A percentile compares a stretch with the other conserved stretches of the same genome.
Conservation (phyloP, 2,329 filamentous ascomycete species). For the Albophoma yamanashiensis region DNA sequence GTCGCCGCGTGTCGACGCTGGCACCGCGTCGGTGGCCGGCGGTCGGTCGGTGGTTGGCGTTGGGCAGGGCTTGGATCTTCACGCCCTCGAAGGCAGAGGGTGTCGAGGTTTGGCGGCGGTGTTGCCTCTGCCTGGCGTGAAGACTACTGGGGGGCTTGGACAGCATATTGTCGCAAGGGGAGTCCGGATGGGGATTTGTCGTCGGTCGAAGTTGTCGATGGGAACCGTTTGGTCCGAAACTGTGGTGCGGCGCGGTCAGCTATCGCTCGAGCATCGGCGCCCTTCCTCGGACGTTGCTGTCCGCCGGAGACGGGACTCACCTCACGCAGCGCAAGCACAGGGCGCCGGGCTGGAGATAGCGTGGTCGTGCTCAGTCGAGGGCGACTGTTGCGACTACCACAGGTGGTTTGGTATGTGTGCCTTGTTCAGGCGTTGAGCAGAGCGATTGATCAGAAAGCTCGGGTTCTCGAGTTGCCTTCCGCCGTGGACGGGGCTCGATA, state of each 20-base stretch:
- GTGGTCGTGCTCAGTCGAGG: conserved; percentile 37
- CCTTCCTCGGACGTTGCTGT: not conserved
- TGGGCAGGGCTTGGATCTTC: conserved; percentile 57
- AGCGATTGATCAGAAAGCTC: conserved; percentile 8
- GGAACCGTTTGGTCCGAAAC: conserved; percentile 39
- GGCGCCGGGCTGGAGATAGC: conserved; percentile 56
- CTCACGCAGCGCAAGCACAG: conserved; percentile 79
- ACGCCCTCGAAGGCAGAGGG: conserved; percentile 66
- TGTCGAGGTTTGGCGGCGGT: conserved; percentile 82
- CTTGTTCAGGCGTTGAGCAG: conserved; percentile 20
- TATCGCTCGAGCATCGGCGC: not conserved
- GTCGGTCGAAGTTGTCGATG: conserved; percentile 41
- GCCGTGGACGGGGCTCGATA: conserved; percentile 5
- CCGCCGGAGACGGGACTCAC: conserved; percentile 29
- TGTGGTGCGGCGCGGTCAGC: conserved; percentile 9
- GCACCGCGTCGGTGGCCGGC: conserved; percentile 68
- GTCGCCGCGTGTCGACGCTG: conserved; percentile 66
- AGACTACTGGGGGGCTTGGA: conserved; percentile 63
- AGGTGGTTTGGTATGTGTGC: conserved; percentile 12
- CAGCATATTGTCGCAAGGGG: conserved; percentile 66
- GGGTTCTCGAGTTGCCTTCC: conserved; percentile 7
- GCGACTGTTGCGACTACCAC: conserved; percentile 23
- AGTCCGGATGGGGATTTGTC: conserved; percentile 51
- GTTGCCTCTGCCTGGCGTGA: conserved; percentile 46
- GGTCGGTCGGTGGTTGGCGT: conserved; percentile 27